Evolutionary conservation across 495 filamentous ascomycete species (phyloP).

Genomic region (Penicillium steckii): DNA sequence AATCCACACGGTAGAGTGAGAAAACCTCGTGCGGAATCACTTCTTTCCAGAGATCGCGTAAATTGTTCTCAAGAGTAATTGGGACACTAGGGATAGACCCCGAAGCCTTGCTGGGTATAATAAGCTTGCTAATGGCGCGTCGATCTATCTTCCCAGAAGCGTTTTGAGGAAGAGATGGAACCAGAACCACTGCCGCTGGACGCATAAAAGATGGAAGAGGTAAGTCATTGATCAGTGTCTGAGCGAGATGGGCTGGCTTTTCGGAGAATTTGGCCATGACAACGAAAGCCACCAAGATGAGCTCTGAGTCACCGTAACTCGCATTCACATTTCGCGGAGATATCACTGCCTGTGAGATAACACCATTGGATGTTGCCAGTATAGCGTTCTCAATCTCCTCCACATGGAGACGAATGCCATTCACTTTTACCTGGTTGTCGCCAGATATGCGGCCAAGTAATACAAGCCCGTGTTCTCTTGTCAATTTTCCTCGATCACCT

Average conservation of each 20-base stretch:
- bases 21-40: conserved; percentile 16
- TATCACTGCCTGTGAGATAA: conserved; percentile 17
- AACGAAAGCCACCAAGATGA: conserved; percentile 19
- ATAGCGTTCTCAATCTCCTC: conserved; percentile 42
- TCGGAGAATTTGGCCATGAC: not conserved
- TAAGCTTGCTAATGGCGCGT: conserved; percentile 18
- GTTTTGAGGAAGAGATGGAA: conserved; percentile 42
- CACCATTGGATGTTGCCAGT: conserved; percentile 29
- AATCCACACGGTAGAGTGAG: conserved; percentile 6
- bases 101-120: conserved; percentile 8
- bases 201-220: conserved; percentile 48
- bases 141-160: conserved; percentile 45
- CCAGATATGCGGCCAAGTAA: conserved; percentile 38
- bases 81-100: not conserved
- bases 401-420: conserved; percentile 53
- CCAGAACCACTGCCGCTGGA: conserved; percentile 34
- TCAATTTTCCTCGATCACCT: conserved; percentile 24
- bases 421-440: conserved; percentile 51
- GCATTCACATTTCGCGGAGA: conserved; percentile 2
- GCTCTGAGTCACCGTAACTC: not conserved
- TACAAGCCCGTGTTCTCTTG: conserved; percentile 31
- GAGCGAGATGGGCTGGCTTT: not conserved
- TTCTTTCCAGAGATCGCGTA: conserved; percentile 29
- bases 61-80: conserved; percentile 6
- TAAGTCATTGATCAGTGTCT: conserved; percentile 10